Base-by-base conservation (phyloP, 176 grass and related monocot species). In the Chrysopogon serrulatus region DNA sequence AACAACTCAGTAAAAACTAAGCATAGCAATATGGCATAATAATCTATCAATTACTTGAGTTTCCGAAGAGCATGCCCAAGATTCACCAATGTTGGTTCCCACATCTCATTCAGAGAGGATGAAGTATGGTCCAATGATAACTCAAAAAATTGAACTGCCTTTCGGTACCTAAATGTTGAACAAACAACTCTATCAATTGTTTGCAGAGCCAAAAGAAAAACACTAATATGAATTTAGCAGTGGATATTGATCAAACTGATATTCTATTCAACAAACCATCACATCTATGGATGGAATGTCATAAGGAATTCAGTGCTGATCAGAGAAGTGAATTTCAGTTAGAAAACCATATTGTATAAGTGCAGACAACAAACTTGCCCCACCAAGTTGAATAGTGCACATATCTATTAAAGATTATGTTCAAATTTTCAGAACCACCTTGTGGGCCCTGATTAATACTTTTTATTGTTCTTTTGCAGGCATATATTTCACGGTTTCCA, bases 71-170 rank as follows among this genome's bases (percentile, higher is more conserved):
- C 83, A 83, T 99, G 93, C 36, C 89, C 96, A 74, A 99, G 89
- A 90, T 99, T 99, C 80, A 99, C 96, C 83, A 99, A 88, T 85
- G 96, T 99, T 83, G 96, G 89, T 78, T 99, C 96, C 96, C 91
- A 99, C 88, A 96, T 93, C 76, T 99, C 96, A 77, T 87, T 94
- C 64, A 90, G 26, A 65, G 93, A 91, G 71, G 90, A 92, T 83
- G 96, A 78, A 51, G 89, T 76, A 89, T 80, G 75, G 62, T 89
- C 87, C 32, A 98, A 61, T 74, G 96, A 88, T 60, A 94, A 84
- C 74, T 98, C 93, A 90, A 98, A 93, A 76, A 90, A 98, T 24
- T 92, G 85, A 83, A 93, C 87, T 65, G 91, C 92, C 77, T 97
- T 97, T 85, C 88, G 86, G 77, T 94, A 97, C 81, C 95, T 97